phyloP scores from a whole-genome alignment of 2,329 filamentous ascomycete genomes.

The Alternaria alternata region DNA sequence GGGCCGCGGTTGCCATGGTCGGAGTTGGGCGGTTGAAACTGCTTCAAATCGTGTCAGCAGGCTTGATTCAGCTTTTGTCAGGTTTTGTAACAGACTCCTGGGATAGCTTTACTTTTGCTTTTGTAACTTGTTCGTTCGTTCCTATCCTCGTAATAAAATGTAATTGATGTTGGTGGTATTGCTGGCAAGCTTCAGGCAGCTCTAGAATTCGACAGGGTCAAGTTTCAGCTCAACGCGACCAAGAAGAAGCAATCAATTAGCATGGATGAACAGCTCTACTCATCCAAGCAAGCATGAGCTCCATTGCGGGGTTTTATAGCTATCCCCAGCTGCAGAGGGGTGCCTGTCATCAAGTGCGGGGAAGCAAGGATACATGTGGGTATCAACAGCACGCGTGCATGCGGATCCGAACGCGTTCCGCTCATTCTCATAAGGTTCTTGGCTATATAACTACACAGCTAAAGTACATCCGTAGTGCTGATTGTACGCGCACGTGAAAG shows the following conservation, averaged over 20 bases:
- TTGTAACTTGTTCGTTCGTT: background rate
- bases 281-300: background rate
- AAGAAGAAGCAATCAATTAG: background rate
- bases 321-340: constrained; percentile 21
- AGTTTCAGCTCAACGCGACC: background rate
- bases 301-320: constrained; percentile 38
- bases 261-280: background rate
- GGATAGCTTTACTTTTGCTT: background rate
- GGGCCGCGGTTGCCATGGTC: constrained; percentile 2
- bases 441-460: background rate
- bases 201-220: background rate
- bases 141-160: background rate
- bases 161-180: background rate
- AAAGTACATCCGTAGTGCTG: constrained; percentile 4
- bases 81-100: accelerated
- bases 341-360: constrained; percentile 34
- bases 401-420: constrained; percentile 36
- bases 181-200: background rate
- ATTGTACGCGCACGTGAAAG: background rate
- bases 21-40: background rate
- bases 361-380: constrained; percentile 38
- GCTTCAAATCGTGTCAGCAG: background rate
- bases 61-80: background rate
- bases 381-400: constrained; percentile 17
- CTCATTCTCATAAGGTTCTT: constrained; percentile 2